A percentile compares a stretch with the other conserved stretches of the same genome.
Conservation (phyloP, 2,329 filamentous ascomycete species). For the Pyrenochaeta sp. region DNA sequence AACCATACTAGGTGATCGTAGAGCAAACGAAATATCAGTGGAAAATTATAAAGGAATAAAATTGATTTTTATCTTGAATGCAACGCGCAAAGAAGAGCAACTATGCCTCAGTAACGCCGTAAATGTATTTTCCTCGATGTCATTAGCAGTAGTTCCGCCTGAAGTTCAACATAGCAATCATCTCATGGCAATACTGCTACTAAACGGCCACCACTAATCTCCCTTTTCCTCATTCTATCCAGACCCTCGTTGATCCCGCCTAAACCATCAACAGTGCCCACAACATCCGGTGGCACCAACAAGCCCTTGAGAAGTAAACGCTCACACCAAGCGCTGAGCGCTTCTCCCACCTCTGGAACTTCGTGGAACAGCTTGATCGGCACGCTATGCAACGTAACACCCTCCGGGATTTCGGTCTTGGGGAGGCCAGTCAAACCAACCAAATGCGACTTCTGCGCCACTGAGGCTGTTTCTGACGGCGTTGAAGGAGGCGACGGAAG, state of each 20-base stretch:
- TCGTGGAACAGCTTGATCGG: constrained; percentile 81
- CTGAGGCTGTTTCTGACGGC: constrained; percentile 26
- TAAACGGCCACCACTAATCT: constrained; percentile 72
- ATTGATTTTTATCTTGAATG: too few relatives aligned
- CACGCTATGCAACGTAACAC: constrained; percentile 67
- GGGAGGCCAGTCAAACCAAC: constrained; percentile 73
- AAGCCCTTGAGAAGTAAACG: constrained; percentile 62
- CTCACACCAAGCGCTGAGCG: constrained; percentile 72
- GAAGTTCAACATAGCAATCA: too few relatives aligned
- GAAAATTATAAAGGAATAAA: too few relatives aligned
- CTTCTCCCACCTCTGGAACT: constrained; percentile 67
- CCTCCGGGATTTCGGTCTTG: constrained; percentile 57
- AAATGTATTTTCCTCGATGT: too few relatives aligned
- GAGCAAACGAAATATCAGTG: too few relatives aligned
- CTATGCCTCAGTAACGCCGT: too few relatives aligned
- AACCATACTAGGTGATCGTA: too few relatives aligned
- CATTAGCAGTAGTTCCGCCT: too few relatives aligned
- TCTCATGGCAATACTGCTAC: constrained; percentile 52
- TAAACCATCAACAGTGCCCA: constrained; percentile 69
- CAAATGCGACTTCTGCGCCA: constrained; percentile 59
- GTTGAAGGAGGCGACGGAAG: constrained; percentile 39
- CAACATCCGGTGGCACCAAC: constrained; percentile 69
- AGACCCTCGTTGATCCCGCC: constrained; percentile 72
- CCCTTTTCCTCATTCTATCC: constrained; percentile 70
- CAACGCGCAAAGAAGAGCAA: too few relatives aligned